Evolutionary conservation across 495 filamentous ascomycete species (phyloP).

Genomic region (Glonium stellatum): DNA sequence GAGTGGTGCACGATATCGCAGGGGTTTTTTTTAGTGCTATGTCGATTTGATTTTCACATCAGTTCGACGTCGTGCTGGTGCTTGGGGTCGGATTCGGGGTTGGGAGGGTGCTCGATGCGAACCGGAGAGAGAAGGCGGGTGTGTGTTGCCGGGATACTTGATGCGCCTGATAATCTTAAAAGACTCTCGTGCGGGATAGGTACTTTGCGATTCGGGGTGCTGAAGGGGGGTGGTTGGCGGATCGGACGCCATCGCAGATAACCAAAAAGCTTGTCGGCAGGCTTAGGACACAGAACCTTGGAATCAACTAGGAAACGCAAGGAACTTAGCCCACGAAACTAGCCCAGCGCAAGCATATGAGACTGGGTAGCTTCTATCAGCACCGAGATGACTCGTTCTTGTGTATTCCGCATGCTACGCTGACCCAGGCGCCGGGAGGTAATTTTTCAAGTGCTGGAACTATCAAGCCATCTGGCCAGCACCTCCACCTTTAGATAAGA

Average conservation of each 20-base stretch:
- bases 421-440: neutral
- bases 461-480: slow-evolving; percentile 5
- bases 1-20: neutral
- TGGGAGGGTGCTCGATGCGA: neutral
- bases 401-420: neutral
- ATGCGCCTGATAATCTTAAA: neutral
- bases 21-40: neutral
- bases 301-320: neutral
- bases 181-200: neutral
- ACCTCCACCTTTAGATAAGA: slow-evolving; percentile 4
- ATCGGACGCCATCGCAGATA: too few species aligned
- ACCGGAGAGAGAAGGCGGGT: neutral
- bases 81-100: neutral
- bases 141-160: neutral
- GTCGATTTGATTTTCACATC: slow-evolving; percentile 1
- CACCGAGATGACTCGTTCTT: neutral
- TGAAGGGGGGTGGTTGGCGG: too few species aligned
- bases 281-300: too few species aligned
- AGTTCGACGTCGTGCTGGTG: neutral
- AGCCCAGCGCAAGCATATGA: neutral
- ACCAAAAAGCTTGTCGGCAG: too few species aligned
- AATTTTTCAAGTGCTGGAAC: neutral
- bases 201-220: neutral
- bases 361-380: neutral
- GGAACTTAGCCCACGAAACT: neutral